Evolutionary conservation across 2,329 filamentous ascomycete genomes (phyloP), one percentile per base, ranked within the genome.

Genomic region (Neonectria coccinea): DNA sequence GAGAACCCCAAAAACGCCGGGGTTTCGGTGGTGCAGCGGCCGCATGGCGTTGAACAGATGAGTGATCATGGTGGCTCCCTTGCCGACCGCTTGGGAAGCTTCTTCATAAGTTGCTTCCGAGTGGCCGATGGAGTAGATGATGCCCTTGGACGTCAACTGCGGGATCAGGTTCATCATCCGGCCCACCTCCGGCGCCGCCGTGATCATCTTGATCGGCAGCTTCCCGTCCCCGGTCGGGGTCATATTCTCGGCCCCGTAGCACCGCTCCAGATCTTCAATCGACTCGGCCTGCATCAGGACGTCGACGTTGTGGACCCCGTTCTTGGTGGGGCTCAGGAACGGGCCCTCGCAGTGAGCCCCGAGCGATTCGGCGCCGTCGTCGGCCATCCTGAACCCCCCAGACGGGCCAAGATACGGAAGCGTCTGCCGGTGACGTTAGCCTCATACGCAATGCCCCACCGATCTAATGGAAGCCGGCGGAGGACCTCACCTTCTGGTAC

Each of bases 21-120:
- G 94, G 78, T 97, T 94, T 62, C 94, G 91, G 83, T 97, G 93
- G 78, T 96, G 92, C 55, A 97, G 88, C 14, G 93, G 93, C 1
- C 90, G 87, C 94, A 97, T 97, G 27, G 94, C 94, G 77, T 97
- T 97, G 87, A 97, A 97, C 1, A 97, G 85, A 75, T 97, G 94
- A 0, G 94, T 97, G 70, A 97, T 92, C 92, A 97, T 97, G 53
- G 87, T 92, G 2, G 92, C 92, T 56, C 94, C 94, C 7, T 89
- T 85, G n/a, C 82, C 83, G 4, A 96, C 86, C 20, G 92, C 92
- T 5, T 82, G 80, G 4, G 90, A 88, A 1, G 92, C 93, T 75
- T 95, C 86, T 78, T 97, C 92, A 76, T 95, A 97, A 0, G 91
- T 93, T 14, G 93, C 92, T 77, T 97, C 92, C 0, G 93, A 93